These are phyloP conservation scores for Paecilomyces formosus DNA, from an alignment of 2,329 filamentous ascomycete species.

Conservation along the genomic window DNA sequence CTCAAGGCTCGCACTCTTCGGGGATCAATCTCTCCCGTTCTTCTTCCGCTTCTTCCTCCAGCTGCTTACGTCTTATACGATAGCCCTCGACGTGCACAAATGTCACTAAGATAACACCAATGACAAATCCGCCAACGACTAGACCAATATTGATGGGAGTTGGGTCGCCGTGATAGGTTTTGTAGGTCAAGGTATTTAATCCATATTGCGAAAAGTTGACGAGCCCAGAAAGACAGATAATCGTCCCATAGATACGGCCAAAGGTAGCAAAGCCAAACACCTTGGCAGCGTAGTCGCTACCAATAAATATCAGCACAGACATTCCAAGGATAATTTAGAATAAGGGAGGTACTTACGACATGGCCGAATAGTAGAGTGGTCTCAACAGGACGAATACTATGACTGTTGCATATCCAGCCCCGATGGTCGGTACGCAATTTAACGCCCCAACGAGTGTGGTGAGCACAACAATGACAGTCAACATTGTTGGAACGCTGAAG, in stretches of 20 bases:
- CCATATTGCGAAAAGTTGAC: slow-evolving; percentile 77
- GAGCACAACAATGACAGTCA: slow-evolving; percentile 60
- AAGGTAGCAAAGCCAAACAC: slow-evolving; percentile 91
- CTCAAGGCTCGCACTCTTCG: slow-evolving; percentile 13
- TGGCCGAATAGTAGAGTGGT: slow-evolving; percentile 84
- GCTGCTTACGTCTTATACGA: slow-evolving; percentile 7
- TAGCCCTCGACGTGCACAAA: slow-evolving; percentile 47
- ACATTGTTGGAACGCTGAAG: slow-evolving; percentile 63
- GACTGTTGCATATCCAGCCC: slow-evolving; percentile 66
- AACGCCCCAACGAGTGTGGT: slow-evolving; percentile 70
- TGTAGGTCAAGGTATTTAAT: slow-evolving; percentile 70
- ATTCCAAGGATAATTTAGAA: neutral
- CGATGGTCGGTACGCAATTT: slow-evolving; percentile 60
- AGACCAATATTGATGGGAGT: slow-evolving; percentile 69
- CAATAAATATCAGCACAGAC: neutral
- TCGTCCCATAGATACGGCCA: slow-evolving; percentile 81
- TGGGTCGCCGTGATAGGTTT: slow-evolving; percentile 63
- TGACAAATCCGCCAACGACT: slow-evolving; percentile 52
- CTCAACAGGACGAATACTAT: slow-evolving; percentile 78
- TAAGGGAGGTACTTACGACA: slow-evolving; percentile 48
- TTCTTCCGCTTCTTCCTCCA: slow-evolving; percentile 10
- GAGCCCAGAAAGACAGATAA: slow-evolving; percentile 77
- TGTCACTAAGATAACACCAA: slow-evolving; percentile 58
- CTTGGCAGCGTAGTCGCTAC: slow-evolving; percentile 74
- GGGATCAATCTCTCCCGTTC: slow-evolving; percentile 19